Evolutionary conservation across 1,284 basidiomycete genomes (phyloP).

Genomic region (Fomitopsis schrenkii): DNA sequence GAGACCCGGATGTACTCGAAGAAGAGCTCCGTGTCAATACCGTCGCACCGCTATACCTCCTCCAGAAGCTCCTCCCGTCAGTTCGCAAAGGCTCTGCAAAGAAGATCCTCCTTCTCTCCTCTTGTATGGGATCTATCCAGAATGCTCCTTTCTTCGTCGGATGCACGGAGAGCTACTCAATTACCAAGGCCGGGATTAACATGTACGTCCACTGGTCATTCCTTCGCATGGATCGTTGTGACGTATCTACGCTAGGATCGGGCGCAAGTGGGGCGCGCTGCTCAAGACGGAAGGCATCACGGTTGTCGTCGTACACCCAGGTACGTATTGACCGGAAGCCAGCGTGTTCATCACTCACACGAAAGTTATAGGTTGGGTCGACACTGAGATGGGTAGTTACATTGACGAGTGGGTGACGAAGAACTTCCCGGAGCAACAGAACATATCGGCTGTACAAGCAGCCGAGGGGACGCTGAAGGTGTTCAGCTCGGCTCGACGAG

Average conservation of each 20-base stretch:
- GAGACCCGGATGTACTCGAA: background rate
- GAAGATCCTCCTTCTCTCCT: background rate
- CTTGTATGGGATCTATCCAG: background rate
- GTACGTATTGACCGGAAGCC: background rate
- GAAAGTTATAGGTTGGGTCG: background rate
- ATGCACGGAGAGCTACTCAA: background rate
- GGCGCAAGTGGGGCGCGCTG: constrained; percentile 3
- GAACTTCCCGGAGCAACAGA: background rate
- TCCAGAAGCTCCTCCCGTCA: background rate
- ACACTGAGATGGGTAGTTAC: background rate
- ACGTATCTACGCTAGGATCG: background rate
- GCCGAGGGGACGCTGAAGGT: background rate
- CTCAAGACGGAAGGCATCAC: constrained; percentile 5
- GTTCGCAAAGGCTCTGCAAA: background rate
- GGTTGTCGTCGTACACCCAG: constrained; percentile 1
- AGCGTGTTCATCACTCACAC: too few species aligned
- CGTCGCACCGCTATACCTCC: background rate
- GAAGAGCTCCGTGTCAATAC: background rate
- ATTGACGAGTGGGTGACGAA: background rate
- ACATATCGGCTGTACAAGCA: background rate
- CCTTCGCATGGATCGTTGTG: too few species aligned
- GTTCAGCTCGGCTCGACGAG: background rate
- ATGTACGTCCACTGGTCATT: background rate
- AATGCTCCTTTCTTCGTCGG: background rate
- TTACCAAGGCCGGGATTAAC: background rate